Evolutionary conservation across 306 rosid species (phyloP), one percentile per base, ranked within the genome.

Genomic region (Adenanthera pavonina): DNA sequence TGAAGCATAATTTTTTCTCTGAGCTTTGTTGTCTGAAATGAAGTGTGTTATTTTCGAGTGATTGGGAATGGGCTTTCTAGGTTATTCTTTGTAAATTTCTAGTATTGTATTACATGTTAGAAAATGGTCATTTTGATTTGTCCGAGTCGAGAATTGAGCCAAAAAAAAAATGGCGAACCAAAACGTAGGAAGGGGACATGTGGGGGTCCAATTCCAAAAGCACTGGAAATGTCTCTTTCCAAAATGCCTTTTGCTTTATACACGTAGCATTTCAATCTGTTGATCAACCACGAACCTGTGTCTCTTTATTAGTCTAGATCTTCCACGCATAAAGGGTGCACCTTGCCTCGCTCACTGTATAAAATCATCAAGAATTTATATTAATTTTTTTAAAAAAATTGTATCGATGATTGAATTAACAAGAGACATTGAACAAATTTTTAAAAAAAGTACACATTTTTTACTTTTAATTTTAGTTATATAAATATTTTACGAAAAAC

Each of bases 11-110:
- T 25, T 25, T 25, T 25, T 25, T 25, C 30, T 25, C 30, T 25
- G 30, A 25, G 30, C 30, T 25, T 25, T 25, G 53, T 43, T 47
- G 13, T 65, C 61, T 60, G 30, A 76, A 72, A 56, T 86, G 30
- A 76, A 72, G 48, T 86, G 72, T 52, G 72, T 35, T 67, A 20
- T 72, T 48, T 66, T 83, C 74, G 59, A 73, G 70, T 35, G 59
- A 74, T 30, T 69, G 46, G 51, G 70, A 0, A 11, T 43, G 75
- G 77, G 51, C 76, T 74, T 38, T 51, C 72, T 69, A 72, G 80
- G 62, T 57, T 83, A 54, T 69, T 36, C 30, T 77, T 75, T 74
- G 56, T 10, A 20, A 33, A 73, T 83, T 48, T 9, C 25, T 20
- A 34, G 36, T 62, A n/a, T 67, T 17, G 12, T 30, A 25, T 61